Conservation (phyloP, 1,139 yeast species). For the Williopsis jadinii region DNA sequence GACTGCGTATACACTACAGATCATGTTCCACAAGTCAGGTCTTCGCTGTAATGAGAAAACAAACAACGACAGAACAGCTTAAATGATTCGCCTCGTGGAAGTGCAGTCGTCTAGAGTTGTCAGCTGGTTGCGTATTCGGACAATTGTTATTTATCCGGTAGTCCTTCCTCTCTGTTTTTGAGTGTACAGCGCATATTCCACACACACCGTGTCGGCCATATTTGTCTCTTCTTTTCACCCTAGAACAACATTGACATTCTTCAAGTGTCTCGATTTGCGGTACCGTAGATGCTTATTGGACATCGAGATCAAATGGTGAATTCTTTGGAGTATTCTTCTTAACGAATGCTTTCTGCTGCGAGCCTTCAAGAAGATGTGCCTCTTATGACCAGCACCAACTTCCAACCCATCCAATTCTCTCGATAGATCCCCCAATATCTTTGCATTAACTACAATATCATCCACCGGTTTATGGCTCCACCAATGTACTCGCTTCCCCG, state of each 20-base stretch:
- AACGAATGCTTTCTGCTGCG: neutral
- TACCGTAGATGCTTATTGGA: neutral
- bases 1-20: too few relatives aligned
- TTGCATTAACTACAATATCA: conserved; percentile 10
- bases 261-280: neutral
- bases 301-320: neutral
- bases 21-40: too few relatives aligned
- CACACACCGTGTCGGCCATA: too few relatives aligned
- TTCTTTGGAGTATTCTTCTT: neutral
- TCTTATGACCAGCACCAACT: neutral
- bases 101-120: too few relatives aligned
- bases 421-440: conserved; percentile 7
- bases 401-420: conserved; percentile 5
- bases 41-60: too few relatives aligned
- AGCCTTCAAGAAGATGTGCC: neutral
- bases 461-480: conserved; percentile 4
- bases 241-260: neutral
- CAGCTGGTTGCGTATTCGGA: too few relatives aligned
- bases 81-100: too few relatives aligned
- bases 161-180: too few relatives aligned
- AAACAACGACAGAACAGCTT: too few relatives aligned
- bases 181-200: too few relatives aligned
- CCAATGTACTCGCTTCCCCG: conserved; percentile 3
- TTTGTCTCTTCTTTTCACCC: too few relatives aligned
- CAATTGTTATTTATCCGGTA: too few relatives aligned